Conservation (phyloP, 371 early-diverging fungal species). For the Syncephalastrum monosporum region DNA sequence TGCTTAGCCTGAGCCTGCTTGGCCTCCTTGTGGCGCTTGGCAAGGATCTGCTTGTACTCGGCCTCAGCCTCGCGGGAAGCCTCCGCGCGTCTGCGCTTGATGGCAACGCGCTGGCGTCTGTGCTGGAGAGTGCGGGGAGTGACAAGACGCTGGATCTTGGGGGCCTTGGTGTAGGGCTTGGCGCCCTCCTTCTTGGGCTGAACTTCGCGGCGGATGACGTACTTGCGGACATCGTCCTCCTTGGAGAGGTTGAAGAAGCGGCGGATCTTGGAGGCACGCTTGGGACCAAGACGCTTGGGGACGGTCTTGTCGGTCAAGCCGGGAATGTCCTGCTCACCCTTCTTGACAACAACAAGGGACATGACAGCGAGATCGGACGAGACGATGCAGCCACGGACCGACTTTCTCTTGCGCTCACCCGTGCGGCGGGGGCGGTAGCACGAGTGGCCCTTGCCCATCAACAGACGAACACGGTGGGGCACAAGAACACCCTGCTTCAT, state of each 20-base stretch:
- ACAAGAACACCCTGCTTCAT: slow-evolving; percentile 97
- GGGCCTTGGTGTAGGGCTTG: slow-evolving; percentile 93
- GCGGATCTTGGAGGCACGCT: slow-evolving; percentile 98
- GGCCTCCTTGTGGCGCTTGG: slow-evolving; percentile 89
- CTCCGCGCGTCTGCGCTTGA: slow-evolving; percentile 80
- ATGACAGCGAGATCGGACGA: slow-evolving; percentile 94
- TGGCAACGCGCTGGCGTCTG: slow-evolving; percentile 81
- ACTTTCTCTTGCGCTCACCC: slow-evolving; percentile 99
- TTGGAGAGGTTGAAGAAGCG: slow-evolving; percentile 95
- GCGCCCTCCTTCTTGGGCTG: slow-evolving; percentile 82
- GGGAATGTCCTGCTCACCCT: slow-evolving; percentile 94
- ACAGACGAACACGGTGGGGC: slow-evolving; percentile 92
- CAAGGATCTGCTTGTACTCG: slow-evolving; percentile 91
- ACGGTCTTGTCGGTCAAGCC: slow-evolving; percentile 94
- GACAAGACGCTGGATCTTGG: slow-evolving; percentile 96
- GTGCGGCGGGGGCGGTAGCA: slow-evolving; percentile 98
- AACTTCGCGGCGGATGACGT: slow-evolving; percentile 96
- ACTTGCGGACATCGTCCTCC: slow-evolving; percentile 98
- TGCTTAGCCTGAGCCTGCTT: slow-evolving; percentile 71
- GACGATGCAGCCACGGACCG: slow-evolving; percentile 99
- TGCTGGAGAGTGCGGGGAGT: slow-evolving; percentile 94
- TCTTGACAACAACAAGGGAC: slow-evolving; percentile 94
- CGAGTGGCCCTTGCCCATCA: slow-evolving; percentile 96
- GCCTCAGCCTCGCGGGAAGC: slow-evolving; percentile 85
- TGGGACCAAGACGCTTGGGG: slow-evolving; percentile 97